Evolutionary conservation across 2,329 filamentous ascomycete species (phyloP), one percentile per base, ranked within the genome.

Genomic region (Raffaelea albimanens): DNA sequence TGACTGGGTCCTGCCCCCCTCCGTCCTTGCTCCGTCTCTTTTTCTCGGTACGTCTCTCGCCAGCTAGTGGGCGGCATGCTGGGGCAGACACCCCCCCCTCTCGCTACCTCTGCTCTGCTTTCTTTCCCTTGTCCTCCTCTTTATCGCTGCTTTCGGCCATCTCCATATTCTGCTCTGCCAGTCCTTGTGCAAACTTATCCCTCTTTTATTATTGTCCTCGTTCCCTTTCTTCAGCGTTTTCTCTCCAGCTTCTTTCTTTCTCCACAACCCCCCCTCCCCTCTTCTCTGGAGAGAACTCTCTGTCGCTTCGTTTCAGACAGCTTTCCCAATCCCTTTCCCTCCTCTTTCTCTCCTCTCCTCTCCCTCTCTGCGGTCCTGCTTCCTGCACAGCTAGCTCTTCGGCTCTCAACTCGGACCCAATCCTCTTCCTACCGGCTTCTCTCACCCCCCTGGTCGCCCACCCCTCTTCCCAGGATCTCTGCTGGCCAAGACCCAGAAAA

Each of bases 401-500:
- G n/a, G 34, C 45, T 25, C 36, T 23, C 48, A 50, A 45, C 50
- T 43, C 50, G 39, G 49, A 7, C 34, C 34, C 13, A 38, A 16
- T 5, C 34, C 58, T 60, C 59, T 58, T 59, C 49, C 49, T 46
- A 25, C 39, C 39, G 19, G 34, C 44, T 40, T 39, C 43, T 38
- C 34, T 38, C 5, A 5, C 34, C 9, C 36, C 39, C 40, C 41
- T n/a, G 13, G 13, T 29, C 44, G 34, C 33, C 49, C 45, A 45
- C 40, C 41, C 48, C 44, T 39, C 45, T 36, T 44, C 46, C 52
- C 5, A n/a, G 34, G 34, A 38, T 38, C 34, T 38, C 34, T 38
- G 14, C 34, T 38, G 34, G 34, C 34, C 34, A 38, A 38, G 34
- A 38, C 34, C 34, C 18, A 16, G 34, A 38, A 38, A 38, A 5